phyloP scores from a whole-genome alignment of 106 monocot genomes.

The Triglochin maritima region DNA sequence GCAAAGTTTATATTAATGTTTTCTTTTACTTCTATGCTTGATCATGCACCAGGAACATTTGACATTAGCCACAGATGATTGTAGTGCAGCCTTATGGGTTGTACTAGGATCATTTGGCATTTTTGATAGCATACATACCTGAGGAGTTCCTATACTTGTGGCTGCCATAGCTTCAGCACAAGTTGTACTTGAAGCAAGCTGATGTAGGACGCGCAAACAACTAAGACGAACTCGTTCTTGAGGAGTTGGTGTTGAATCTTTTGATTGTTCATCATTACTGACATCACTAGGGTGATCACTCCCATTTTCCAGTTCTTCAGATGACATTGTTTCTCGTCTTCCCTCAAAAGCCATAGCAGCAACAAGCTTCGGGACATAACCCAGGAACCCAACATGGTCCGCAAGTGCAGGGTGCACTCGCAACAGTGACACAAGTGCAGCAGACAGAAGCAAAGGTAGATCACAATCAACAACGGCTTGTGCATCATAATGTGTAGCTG shows the following conservation, averaged over 20 bases:
- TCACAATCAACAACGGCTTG: slow-evolving; percentile 54
- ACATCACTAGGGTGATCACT: slow-evolving; percentile 15
- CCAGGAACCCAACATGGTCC: slow-evolving; percentile 98
- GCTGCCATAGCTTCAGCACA: slow-evolving; percentile 99
- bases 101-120: too few relatives aligned
- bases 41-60: too few relatives aligned
- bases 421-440: slow-evolving; percentile 90
- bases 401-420: slow-evolving; percentile 91
- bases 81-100: too few relatives aligned
- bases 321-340: slow-evolving; percentile 81
- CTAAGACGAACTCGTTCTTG: slow-evolving; percentile 96
- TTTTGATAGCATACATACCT: slow-evolving; percentile 30
- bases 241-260: slow-evolving; percentile 40
- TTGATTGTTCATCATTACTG: slow-evolving; percentile 30
- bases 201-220: slow-evolving; percentile 87
- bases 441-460: slow-evolving; percentile 90
- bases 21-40: too few relatives aligned
- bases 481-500: slow-evolving; percentile 80
- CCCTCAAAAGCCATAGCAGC: slow-evolving; percentile 94
- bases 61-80: too few relatives aligned
- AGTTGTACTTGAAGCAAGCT: slow-evolving; percentile 92
- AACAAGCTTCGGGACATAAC: slow-evolving; percentile 97
- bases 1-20: too few relatives aligned
- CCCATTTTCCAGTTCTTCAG: slow-evolving; percentile 36
- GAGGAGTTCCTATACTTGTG: slow-evolving; percentile 86